These are phyloP conservation scores for Agarophyton chilense DNA, from an alignment of 23 red algal genomes.

Conservation along the genomic window DNA sequence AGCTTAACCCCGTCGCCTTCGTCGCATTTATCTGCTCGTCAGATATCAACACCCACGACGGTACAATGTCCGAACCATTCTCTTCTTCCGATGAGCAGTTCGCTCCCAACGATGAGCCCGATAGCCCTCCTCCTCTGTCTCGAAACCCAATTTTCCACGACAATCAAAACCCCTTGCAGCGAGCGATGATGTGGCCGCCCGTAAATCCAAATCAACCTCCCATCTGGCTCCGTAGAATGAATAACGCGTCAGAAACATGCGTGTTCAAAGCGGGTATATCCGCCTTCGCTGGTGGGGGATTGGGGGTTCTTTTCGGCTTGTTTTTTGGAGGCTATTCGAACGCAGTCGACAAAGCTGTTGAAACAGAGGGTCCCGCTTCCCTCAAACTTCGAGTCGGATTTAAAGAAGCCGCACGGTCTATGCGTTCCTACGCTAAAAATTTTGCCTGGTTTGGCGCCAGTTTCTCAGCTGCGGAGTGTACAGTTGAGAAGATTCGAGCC, in stretches of 20 bases:
- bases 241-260: slow-evolving; percentile 85
- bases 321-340: slow-evolving; percentile 93
- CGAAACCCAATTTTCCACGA: slow-evolving; percentile 3
- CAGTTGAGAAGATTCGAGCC: slow-evolving; percentile 90
- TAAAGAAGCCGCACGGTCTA: slow-evolving; percentile 60
- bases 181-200: slow-evolving; percentile 56
- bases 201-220: slow-evolving; percentile 52
- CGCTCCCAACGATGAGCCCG: not conserved
- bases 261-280: slow-evolving; percentile 90
- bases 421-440: slow-evolving; percentile 82
- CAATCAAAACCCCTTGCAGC: not conserved
- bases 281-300: slow-evolving; percentile 73
- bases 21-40: not conserved
- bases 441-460: slow-evolving; percentile 94
- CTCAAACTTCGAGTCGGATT: slow-evolving; percentile 83
- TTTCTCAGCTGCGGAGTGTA: slow-evolving; percentile 84
- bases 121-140: not conserved
- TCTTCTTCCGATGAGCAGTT: not conserved
- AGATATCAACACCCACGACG: too few relatives aligned
- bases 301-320: slow-evolving; percentile 88
- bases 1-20: too few relatives aligned
- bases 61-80: not conserved
- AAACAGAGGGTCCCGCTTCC: slow-evolving; percentile 69
- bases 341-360: slow-evolving; percentile 93
- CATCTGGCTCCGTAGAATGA: slow-evolving; percentile 46